Evolutionary conservation across 2,329 filamentous ascomycete genomes (phyloP), one percentile per base, ranked within the genome.

Genomic region (Apiospora koreana): DNA sequence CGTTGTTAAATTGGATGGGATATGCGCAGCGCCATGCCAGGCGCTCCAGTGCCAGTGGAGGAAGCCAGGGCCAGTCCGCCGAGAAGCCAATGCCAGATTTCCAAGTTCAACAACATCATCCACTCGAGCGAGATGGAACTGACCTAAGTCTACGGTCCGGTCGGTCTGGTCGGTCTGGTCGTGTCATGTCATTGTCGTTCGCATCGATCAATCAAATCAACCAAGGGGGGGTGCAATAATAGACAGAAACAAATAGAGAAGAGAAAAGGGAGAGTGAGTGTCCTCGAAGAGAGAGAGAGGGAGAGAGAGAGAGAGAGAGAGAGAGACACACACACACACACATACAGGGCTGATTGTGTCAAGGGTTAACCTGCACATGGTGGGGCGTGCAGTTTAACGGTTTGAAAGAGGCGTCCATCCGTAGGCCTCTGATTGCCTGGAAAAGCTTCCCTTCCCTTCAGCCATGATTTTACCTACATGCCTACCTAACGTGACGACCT

Each of bases 1-100:
- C 54, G 54, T 62, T 31, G 54, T 62, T 23, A 68, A 50, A 68
- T 68, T 68, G 54, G 64, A 42, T 66, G 64, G 64, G 42, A 42
- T 66, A 66, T 66, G 64, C 64, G 64, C 64, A 66, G 42, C 31
- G 54, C 54, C 54, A 62, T 43, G 54, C 31, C 50, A 35, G 50
- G 16, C 50, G 50, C 50, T 35, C 31, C 54, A 62, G 54, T 12
- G 7, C 43, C 54, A 62, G 54, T 62, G 54, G 54, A 62, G 54
- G 54, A 38, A 38, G 54, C 54, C 54, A 62, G 54, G 54, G 54
- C 50, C 54, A 62, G 54, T 38, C 18, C 31, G 54, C 54, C 54
- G 54, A 58, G 35, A 35, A 50, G 48, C 25, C 48, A 50, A 31
- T 31, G 46, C 46, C 31, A 58, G 50, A 58, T 58, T 58, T 31